Percentiles rank a stretch among this genome's conserved stretches.
Evolutionary conservation across 2,329 filamentous ascomycete species (phyloP).

Genomic region (Seiridium cupressi): DNA sequence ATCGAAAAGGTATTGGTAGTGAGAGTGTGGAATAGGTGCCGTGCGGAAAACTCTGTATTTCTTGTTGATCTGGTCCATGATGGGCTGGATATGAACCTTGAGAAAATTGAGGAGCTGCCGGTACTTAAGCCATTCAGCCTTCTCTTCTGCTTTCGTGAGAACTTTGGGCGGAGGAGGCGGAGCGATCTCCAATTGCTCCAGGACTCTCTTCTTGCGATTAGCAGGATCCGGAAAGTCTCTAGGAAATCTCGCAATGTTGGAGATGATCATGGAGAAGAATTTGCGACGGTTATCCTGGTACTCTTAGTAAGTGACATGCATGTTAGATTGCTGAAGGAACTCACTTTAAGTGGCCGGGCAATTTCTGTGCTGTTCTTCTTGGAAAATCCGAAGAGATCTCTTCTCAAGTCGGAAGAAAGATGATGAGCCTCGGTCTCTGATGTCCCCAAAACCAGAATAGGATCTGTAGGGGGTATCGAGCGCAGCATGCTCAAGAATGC

Average conservation of each 20-base stretch:
- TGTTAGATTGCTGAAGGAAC: constrained; percentile 17
- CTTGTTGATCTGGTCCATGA: constrained; percentile 94
- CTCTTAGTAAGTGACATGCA: constrained; percentile 14
- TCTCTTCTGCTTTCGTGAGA: constrained; percentile 75
- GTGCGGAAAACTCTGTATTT: constrained; percentile 87
- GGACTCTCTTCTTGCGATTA: constrained; percentile 80
- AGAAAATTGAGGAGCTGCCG: constrained; percentile 80
- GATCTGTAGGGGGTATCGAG: constrained; percentile 85
- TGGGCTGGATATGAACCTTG: constrained; percentile 85
- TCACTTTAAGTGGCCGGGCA: constrained; percentile 61
- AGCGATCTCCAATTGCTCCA: constrained; percentile 75
- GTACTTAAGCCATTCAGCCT: constrained; percentile 77
- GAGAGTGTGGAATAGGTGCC: constrained; percentile 70
- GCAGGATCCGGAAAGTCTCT: constrained; percentile 83
- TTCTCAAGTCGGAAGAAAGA: constrained; percentile 62
- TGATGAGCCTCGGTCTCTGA: constrained; percentile 67
- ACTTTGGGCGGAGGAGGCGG: constrained; percentile 67
- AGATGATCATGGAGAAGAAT: constrained; percentile 74
- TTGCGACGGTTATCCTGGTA: constrained; percentile 61
- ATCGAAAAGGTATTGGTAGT: constrained; percentile 79
- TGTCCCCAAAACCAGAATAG: constrained; percentile 83
- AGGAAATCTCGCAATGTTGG: constrained; percentile 76
- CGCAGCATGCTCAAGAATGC: constrained; percentile 82
- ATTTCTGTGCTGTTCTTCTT: constrained; percentile 74
- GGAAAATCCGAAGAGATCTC: constrained; percentile 83